Base-by-base conservation (phyloP, 2,329 filamentous ascomycete species). In the Fusarium floridanum region DNA sequence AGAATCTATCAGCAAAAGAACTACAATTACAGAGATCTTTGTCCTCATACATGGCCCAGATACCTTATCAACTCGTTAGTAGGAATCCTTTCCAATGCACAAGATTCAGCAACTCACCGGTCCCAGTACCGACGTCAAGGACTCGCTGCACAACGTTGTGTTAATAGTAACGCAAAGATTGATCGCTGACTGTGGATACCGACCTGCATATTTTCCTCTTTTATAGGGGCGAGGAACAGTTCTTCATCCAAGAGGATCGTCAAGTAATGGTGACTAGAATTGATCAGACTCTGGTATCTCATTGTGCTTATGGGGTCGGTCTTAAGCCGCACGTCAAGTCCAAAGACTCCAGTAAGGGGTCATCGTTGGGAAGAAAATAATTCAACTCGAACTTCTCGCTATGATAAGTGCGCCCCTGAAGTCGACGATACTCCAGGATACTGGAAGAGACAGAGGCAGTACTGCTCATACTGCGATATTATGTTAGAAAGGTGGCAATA, bases 341-440 rank as follows among this genome's bases (percentile, higher is more conserved):
- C 12, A 72, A 36, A 50, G 70, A 72, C 17, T 72, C 70, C 0
- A 72, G 5, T 24, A 72, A 61, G n/a, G 68, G 70, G 8, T 72
- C 70, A 45, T 72, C 70, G 9, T 72, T 72, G 4, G 70, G 70
- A 5, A 72, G 43, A 0, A 68, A 66, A 22, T 72, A 72, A 8
- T 60, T 64, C 9, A 66, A 53, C 2, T 63, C 50, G n/a, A 72
- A 72, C 11, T 70, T 73, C 3, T 72, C 70, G 12, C 70, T 72
- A 6, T 72, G 70, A 2, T 70, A 72, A 12, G 70, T 72, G 2
- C 70, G 70, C 0, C 70, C 70, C 5, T 72, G 70, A 22, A 71
- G 68, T 0, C 70, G 61, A 9, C 70, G 61, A 10, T 72, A 72
- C 2, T 72, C 60, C 0, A 72, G 70, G 8, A 72, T 72, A 17